These are phyloP conservation scores for Myxozyma kluyveri DNA, from an alignment of 805 yeast species.

Conservation along the genomic window DNA sequence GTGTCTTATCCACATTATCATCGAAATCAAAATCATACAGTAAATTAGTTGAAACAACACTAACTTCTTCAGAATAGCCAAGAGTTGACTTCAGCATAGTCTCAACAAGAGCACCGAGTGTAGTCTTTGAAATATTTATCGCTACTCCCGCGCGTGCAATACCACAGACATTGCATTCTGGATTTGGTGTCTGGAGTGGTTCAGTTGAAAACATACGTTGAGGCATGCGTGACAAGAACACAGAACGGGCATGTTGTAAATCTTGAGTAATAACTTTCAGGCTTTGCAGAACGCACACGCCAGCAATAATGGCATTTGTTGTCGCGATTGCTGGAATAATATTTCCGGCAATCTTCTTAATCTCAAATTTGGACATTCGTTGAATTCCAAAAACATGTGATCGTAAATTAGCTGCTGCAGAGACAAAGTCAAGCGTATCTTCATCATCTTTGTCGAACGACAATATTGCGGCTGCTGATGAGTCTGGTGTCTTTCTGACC, in stretches of 20 bases:
- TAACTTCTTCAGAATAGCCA: conserved; percentile 53
- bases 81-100: conserved; percentile 47
- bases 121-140: conserved; percentile 34
- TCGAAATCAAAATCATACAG: conserved; percentile 86
- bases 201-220: conserved; percentile 68
- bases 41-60: conserved; percentile 61
- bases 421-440: conserved; percentile 85
- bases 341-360: conserved; percentile 92
- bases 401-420: conserved; percentile 77
- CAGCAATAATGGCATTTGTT: conserved; percentile 92
- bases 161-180: conserved; percentile 59
- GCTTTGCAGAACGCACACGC: conserved; percentile 75
- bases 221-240: conserved; percentile 54
- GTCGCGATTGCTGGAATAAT: conserved; percentile 98
- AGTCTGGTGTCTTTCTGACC: conserved; percentile 42
- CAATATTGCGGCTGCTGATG: conserved; percentile 26
- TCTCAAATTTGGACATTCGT: conserved; percentile 72
- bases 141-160: conserved; percentile 37
- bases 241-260: conserved; percentile 35
- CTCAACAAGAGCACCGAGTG: conserved; percentile 54
- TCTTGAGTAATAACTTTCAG: conserved; percentile 48
- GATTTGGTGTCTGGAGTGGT: conserved; percentile 58
- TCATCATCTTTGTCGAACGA: conserved; percentile 91
- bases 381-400: conserved; percentile 69
- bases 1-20: conserved; percentile 56